phyloP scores from a whole-genome alignment of 148 eudicot species.

The Drosera capensis region DNA sequence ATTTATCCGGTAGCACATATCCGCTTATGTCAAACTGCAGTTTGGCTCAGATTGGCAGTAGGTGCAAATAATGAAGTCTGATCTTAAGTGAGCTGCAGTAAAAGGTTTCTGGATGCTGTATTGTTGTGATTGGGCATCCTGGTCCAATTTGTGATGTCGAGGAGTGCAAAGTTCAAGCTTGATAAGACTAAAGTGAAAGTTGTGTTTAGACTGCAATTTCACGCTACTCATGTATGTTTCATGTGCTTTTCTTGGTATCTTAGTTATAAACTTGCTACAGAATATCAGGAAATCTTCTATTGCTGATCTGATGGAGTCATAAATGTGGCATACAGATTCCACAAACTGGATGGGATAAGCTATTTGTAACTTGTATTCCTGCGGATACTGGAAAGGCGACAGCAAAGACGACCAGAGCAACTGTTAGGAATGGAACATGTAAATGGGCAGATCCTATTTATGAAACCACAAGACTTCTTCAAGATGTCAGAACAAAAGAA shows the following conservation, averaged over 20 bases:
- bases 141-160: slow-evolving; percentile 47
- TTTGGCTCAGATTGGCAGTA: too few species aligned
- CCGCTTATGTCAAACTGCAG: too few species aligned
- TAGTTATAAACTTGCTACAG: too few species aligned
- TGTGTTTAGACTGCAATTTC: slow-evolving; percentile 89
- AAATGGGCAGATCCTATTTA: slow-evolving; percentile 98
- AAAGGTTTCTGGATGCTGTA: too few species aligned
- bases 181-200: slow-evolving; percentile 94
- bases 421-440: slow-evolving; percentile 90
- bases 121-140: too few species aligned
- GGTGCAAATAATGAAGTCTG: too few species aligned
- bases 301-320: too few species aligned
- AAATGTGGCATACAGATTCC: slow-evolving; percentile 86
- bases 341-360: slow-evolving; percentile 84
- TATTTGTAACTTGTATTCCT: slow-evolving; percentile 76
- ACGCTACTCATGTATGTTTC: slow-evolving; percentile 84
- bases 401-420: slow-evolving; percentile 84
- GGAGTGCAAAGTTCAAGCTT: slow-evolving; percentile 64
- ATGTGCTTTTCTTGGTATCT: too few species aligned
- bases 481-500: slow-evolving; percentile 65
- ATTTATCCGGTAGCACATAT: too few species aligned
- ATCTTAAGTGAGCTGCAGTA: too few species aligned
- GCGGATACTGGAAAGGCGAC: slow-evolving; percentile 76
- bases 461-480: slow-evolving; percentile 94
- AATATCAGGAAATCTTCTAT: too few species aligned